Base-by-base conservation (phyloP, 352 stramenopile genomes). In the Phytophthora idaei region DNA sequence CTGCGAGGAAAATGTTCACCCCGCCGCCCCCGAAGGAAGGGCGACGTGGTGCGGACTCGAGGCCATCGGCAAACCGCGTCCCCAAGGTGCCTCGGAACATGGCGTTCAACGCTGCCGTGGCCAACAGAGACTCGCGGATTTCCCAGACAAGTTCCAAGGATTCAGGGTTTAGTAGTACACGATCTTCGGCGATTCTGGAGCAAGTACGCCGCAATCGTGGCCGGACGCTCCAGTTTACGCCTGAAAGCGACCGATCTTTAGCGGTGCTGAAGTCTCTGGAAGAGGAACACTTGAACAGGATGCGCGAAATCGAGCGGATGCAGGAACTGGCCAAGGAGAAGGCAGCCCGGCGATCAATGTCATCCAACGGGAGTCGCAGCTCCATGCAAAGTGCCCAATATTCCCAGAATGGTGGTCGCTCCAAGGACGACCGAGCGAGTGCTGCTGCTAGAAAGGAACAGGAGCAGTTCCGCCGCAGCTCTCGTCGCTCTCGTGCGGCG, bases 151-250 rank as follows among this genome's bases (percentile, higher is more conserved):
- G 67, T 25, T 74, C 62, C 15, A 67, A 25, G 32, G 66, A 71
- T 49, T 74, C 66, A 42, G 46, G 37, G 11, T 54, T 78, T 29
- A 52, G 64, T 3, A 77, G 54, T n/a, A 78, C 62, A 6, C 77
- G 74, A 46, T 64, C 67, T 25, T 85, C 76, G 3, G 72, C 66
- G 28, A 83, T 85, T 61, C 37, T 85, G 34, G 76, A 72, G 25
- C 66, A 80, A 72, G 59, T 87, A 31, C 76, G 76, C 36, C 74
- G 71, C 28, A 87, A 87, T 28, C 78, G 78, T 17, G 73, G 67
- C 28, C 66, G 63, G 15, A 82, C 78, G 27, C 66, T 81, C 27
- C 71, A 81, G 50, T 74, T 80, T 15, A 67, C 71, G 1, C 65
- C 74, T 29, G 74, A 80, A 47, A 67, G 55, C 12, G 66, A 81